Percentiles rank a stretch among this genome's conserved stretches.
These are phyloP conservation scores for Canariomyces notabilis DNA, from an alignment of 2,329 filamentous ascomycete genomes.

Conservation along the genomic window DNA sequence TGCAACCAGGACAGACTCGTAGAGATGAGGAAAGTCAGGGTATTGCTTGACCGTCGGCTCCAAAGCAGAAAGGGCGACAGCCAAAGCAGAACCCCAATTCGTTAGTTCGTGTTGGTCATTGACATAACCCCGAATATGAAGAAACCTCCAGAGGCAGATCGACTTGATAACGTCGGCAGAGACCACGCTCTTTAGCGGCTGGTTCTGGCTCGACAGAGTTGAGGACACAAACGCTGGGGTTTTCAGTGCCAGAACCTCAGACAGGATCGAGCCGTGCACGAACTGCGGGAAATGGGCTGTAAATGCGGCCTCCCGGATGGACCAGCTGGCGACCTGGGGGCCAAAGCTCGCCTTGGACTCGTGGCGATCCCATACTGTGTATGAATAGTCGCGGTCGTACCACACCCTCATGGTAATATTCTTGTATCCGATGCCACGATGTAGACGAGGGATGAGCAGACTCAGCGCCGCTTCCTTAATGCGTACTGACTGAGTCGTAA, in stretches of 20 bases:
- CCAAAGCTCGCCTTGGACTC: slow-evolving; percentile 40
- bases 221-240: slow-evolving; percentile 64
- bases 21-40: slow-evolving; percentile 47
- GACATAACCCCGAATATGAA: slow-evolving; percentile 83
- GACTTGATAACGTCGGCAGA: slow-evolving; percentile 60
- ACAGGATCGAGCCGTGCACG: slow-evolving; percentile 45
- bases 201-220: slow-evolving; percentile 57
- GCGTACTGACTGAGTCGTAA: slow-evolving; percentile 67
- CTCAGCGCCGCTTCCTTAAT: slow-evolving; percentile 72
- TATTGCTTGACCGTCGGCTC: slow-evolving; percentile 47
- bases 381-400: slow-evolving; percentile 68
- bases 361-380: slow-evolving; percentile 59
- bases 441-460: slow-evolving; percentile 71
- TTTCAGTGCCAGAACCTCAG: slow-evolving; percentile 62
- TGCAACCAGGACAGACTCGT: slow-evolving; percentile 75
- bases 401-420: slow-evolving; percentile 74
- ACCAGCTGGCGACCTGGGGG: slow-evolving; percentile 58
- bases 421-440: slow-evolving; percentile 78
- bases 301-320: slow-evolving; percentile 57
- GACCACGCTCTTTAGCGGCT: slow-evolving; percentile 53
- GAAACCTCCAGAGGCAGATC: slow-evolving; percentile 80
- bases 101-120: slow-evolving; percentile 75
- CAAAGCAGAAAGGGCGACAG: slow-evolving; percentile 60
- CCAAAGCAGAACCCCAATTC: slow-evolving; percentile 75
- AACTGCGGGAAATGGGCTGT: slow-evolving; percentile 43